phyloP scores from a whole-genome alignment of 2,329 filamentous ascomycete genomes.

The Xylaria sp. region DNA sequence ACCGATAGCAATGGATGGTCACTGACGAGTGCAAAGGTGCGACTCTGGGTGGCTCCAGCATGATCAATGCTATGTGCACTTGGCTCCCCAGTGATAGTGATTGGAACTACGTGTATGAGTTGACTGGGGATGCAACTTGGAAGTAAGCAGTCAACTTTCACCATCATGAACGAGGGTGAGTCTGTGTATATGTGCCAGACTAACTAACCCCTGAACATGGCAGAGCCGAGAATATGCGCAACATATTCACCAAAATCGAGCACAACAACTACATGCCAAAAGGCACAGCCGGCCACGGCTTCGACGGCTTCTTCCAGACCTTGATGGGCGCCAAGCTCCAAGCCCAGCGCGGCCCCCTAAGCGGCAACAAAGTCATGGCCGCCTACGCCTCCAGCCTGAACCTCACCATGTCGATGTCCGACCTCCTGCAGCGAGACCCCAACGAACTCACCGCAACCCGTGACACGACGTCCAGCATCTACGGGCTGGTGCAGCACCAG shows the following conservation, averaged over 20 bases:
- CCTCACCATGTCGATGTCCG: constrained; percentile 24
- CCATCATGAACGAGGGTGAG: not conserved
- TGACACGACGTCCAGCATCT: constrained; percentile 33
- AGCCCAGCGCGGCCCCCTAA: constrained; percentile 21
- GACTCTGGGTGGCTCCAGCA: constrained; percentile 45
- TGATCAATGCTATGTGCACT: constrained; percentile 38
- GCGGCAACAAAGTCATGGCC: constrained; percentile 29
- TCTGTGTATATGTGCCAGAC: not conserved
- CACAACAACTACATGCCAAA: constrained; percentile 39
- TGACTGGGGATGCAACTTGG: constrained; percentile 40
- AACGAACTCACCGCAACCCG: constrained; percentile 33
- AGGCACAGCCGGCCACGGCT: constrained; percentile 37
- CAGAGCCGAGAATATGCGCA: constrained; percentile 36
- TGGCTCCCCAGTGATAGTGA: constrained; percentile 40
- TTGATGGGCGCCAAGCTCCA: constrained; percentile 30
- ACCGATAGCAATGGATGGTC: not conserved
- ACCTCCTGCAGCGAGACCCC: constrained; percentile 35
- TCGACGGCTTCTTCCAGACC: constrained; percentile 36
- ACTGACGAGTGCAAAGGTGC: constrained; percentile 30
- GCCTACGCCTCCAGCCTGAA: constrained; percentile 28
- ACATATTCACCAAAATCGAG: constrained; percentile 36
- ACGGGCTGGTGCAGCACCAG: constrained; percentile 37
- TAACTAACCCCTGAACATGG: constrained; percentile 7
- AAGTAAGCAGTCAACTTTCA: constrained; percentile 30
- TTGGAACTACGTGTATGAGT: constrained; percentile 41